Evolutionary conservation across 2,329 filamentous ascomycete genomes (phyloP), one percentile per base, ranked within the genome.

Genomic region (Hyphodiscus sp.): DNA sequence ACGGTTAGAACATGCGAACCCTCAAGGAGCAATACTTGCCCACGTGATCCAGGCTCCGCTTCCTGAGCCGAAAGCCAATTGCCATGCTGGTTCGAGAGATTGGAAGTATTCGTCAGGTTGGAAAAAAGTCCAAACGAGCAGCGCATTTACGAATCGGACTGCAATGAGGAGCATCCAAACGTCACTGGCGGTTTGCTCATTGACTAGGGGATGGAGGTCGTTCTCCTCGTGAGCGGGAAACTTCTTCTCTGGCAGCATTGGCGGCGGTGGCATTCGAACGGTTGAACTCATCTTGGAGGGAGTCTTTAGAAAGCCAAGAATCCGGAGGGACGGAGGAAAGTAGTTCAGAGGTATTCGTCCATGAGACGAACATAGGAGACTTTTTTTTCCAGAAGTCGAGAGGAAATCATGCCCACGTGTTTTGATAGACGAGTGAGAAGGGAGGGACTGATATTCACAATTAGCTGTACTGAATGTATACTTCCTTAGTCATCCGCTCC

Each of bases 21-120:
- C 38, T 41, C 30, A 50, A 19, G 33, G 41, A 41, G 49, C 51
- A 7, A 43, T 53, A 74, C 79, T 65, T 77, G 95, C 92, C 94
- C 94, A 99, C 58, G 94, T 99, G 65, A 96, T 79, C 89, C 92
- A 99, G 26, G 92, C 89, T 58, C 88, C 87, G 69, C 85, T 87
- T 15, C 77, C 69, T 2, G 75, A 66, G 20, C 91, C 91, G 76
- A 96, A 96, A 2, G 88, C 87, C 52, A 94, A 78, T 64, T 85
- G 77, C 91, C 92, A 97, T 61, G 94, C 94, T 50, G 94, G 92
- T 73, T 99, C 94, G 45, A 97, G 80, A 1, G 91, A 87, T 68
- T 99, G 94, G 67, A 94, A 99, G 75, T 89, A 97, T 71, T 99
- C 94, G 74, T 99, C 94, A 26, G 94, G 94, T 71, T 99, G 94